Evolutionary conservation across 352 stramenopile species (phyloP), one percentile per base, ranked within the genome.

Genomic region (Pythium dissimile): DNA sequence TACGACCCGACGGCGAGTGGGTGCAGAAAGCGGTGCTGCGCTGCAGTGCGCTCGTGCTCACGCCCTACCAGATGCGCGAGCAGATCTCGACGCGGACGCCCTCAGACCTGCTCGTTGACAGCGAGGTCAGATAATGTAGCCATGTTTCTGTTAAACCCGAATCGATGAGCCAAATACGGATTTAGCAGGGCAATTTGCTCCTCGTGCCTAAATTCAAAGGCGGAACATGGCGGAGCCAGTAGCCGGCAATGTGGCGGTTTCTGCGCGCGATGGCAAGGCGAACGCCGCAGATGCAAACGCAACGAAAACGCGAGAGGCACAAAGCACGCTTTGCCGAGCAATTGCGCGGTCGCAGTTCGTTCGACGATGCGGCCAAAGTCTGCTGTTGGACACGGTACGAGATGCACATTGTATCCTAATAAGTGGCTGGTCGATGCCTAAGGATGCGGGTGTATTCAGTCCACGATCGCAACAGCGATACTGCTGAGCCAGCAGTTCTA

Each of bases 31-130:
- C 68, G 61, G 67, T 77, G 53, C 41, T 88, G 52, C 75, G 70
- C 23, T 92, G 80, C 60, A 72, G 57, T 16, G 61, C 62, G 9
- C 59, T 88, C 15, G 76, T 92, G 39, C 72, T 92, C 48, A 86
- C 78, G 26, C 64, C 53, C 7, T 87, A 86, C 60, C 59, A 89
- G 20, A 89, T 92, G 80, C 70, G 64, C 38, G 44, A 73, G 16
- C 69, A 86, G 50, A 74, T 91, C 23, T 41, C 73, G 18, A 72
- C 58, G 38, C 78, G 79, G 34, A 41, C 12, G 48, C 43, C 39
- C 62, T 18, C 52, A 58, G 30, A 27, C 47, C 13, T 15, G 8
- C 13, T 15, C 5, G 44, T 42, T 34, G 18, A 42, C 3, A 16
- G 32, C 42, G 16, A 59, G 1, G 41, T 41, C 1, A 38, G 20